phyloP scores from a whole-genome alignment of 2,329 filamentous ascomycete species.

The Coniochaeta sp. region DNA sequence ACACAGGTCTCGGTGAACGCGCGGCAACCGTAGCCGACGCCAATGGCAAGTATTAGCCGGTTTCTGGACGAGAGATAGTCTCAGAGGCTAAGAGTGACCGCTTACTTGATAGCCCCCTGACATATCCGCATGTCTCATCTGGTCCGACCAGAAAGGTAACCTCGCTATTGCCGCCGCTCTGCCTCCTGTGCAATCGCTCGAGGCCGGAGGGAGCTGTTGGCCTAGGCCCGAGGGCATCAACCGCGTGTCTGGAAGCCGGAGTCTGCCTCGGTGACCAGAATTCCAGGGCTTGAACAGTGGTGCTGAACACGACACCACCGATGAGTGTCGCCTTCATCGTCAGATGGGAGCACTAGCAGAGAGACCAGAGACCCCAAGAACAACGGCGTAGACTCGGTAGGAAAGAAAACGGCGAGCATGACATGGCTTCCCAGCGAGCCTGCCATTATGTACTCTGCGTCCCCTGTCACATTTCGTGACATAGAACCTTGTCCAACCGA shows the following conservation, averaged over 20 bases:
- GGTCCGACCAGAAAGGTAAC: conserved; percentile 35
- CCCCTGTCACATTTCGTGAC: too few relatives aligned
- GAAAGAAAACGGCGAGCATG: neutral
- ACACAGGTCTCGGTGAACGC: conserved; percentile 26
- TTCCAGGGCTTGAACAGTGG: conserved; percentile 25
- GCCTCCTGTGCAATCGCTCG: conserved; percentile 25
- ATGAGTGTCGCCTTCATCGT: conserved; percentile 16
- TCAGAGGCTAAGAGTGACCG: neutral
- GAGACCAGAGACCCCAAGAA: neutral
- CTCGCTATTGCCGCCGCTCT: conserved; percentile 13
- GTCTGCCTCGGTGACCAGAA: conserved; percentile 29
- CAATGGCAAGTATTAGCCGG: conserved; percentile 13
- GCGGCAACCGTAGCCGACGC: conserved; percentile 32
- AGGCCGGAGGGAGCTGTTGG: conserved; percentile 33
- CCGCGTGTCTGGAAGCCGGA: conserved; percentile 20
- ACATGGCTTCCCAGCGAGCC: neutral
- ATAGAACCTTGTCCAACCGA: neutral
- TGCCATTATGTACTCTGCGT: neutral
- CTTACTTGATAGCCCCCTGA: conserved; percentile 31
- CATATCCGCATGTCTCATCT: conserved; percentile 44
- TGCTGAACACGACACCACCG: conserved; percentile 21
- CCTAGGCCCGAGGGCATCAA: conserved; percentile 28
- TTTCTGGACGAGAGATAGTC: conserved; percentile 8
- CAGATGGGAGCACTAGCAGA: neutral
- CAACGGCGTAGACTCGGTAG: neutral